These are phyloP conservation scores for Scutellaria baicalensis DNA, from an alignment of 257 asterid genomes.

Conservation along the genomic window DNA sequence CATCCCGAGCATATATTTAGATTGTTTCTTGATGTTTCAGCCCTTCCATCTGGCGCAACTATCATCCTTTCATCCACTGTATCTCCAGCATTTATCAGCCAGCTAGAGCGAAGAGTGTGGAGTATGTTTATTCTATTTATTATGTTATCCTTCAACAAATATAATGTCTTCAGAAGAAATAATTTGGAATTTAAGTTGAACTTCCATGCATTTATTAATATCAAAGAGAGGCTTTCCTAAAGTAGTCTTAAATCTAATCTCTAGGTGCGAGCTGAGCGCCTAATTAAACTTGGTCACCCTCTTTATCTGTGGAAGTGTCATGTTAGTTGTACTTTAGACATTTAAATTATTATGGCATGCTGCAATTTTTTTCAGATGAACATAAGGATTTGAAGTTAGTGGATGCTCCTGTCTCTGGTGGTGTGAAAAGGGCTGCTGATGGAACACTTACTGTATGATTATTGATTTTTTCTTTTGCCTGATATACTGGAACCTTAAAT, in stretches of 20 bases:
- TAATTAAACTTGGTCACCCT: not conserved
- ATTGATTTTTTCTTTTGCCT: conserved; percentile 6
- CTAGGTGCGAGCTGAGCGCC: too few species aligned
- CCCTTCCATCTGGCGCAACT: conserved; percentile 85
- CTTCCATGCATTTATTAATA: not conserved
- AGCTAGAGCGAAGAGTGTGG: conserved; percentile 70
- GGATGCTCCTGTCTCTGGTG: conserved; percentile 99
- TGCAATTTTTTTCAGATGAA: conserved; percentile 45
- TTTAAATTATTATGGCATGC: conserved; percentile 3
- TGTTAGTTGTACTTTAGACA: conserved; percentile 1
- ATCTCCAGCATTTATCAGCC: conserved; percentile 88
- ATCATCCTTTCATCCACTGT: conserved; percentile 85
- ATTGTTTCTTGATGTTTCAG: conserved; percentile 40
- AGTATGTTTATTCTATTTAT: conserved; percentile 41
- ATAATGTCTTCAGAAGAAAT: not conserved
- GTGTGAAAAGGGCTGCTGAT: conserved; percentile 81
- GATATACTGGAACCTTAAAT: not conserved
- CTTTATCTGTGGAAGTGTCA: not conserved
- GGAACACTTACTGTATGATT: conserved; percentile 90
- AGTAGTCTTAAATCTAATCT: not conserved
- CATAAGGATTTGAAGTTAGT: conserved; percentile 72
- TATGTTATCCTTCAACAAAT: not conserved
- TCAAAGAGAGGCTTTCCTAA: too few species aligned
- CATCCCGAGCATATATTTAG: conserved; percentile 42
- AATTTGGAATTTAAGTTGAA: not conserved